Base-by-base conservation (phyloP, 1,284 basidiomycete genomes). In the Pulchroboletus neoregius region DNA sequence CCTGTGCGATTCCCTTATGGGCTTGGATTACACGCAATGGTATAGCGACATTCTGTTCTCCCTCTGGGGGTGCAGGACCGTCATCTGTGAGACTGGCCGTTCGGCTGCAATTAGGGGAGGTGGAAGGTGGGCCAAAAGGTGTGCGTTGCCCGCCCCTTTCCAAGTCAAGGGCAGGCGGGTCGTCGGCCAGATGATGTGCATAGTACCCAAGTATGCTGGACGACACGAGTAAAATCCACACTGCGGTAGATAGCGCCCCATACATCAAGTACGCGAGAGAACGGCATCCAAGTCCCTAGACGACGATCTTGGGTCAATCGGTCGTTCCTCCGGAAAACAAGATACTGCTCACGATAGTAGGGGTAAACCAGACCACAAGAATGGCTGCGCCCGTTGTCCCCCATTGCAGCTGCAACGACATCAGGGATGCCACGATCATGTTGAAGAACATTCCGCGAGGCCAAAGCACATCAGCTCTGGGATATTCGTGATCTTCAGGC, bases 341-440 rank as follows among this genome's bases (percentile, higher is more conserved):
- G 5, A 3, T 2, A 24, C 11, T 2, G 52, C 60, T 46, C n/a
- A 62, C 63, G 5, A 45, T 24, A 0, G 73, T 71, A 4, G 72
- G 72, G 1, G 70, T 75, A 34, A 61, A 68, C 55, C 57, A 70
- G 8, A 60, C 55, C 1, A 60, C 56, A 4, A 74, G 54, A 22
- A 73, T 26, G 1, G 68, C 68, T 3, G 67, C 63, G 3, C 61
- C 56, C 0, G 66, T 62, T 1, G 72, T 73, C 0, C 65, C 65
- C 71, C 72, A 75, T 42, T 72, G 71, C 23, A 74, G 50, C 1
- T 50, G 45, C 5, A 72, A 43, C 4, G 68, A 62, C 18, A 67
- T 48, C 1, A 62, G 6, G 1, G 70, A 68, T 7, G 71, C 69
- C 1, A 69, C 28, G 9, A 63, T 37, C 45, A 71, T 66, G 27